Conservation (phyloP, 768 basidiomycete genomes). For the Pleurotus cornucopiae region DNA sequence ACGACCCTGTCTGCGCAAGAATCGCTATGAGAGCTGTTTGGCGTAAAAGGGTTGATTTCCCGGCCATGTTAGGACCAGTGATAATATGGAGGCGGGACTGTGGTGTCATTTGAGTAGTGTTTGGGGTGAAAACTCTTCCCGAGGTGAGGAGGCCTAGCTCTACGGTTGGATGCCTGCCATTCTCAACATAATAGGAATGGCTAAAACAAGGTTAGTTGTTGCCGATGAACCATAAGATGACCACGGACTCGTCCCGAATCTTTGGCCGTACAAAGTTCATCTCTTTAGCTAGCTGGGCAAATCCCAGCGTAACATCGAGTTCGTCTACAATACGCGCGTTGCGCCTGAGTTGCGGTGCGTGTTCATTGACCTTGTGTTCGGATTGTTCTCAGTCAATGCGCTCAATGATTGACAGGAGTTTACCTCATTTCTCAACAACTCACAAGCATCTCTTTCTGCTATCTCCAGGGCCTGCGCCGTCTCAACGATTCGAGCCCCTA, state of each 20-base stretch:
- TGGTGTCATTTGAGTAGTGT: slow-evolving; percentile 63
- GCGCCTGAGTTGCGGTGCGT: slow-evolving; percentile 52
- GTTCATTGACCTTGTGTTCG: slow-evolving; percentile 51
- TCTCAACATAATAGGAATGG: slow-evolving; percentile 57
- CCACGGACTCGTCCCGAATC: slow-evolving; percentile 63
- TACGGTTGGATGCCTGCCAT: slow-evolving; percentile 91
- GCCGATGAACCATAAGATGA: no score
- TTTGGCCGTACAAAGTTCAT: slow-evolving; percentile 71
- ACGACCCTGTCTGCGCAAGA: slow-evolving; percentile 89
- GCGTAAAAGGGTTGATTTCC: slow-evolving; percentile 90
- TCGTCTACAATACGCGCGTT: slow-evolving; percentile 84
- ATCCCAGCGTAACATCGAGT: slow-evolving; percentile 78
- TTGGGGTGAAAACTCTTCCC: slow-evolving; percentile 81
- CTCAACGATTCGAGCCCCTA: slow-evolving; percentile 66
- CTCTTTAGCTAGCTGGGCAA: slow-evolving; percentile 76
- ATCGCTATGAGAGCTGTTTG: slow-evolving; percentile 88
- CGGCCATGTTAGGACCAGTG: slow-evolving; percentile 95
- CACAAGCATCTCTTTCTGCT: slow-evolving; percentile 74
- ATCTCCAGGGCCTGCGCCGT: slow-evolving; percentile 44
- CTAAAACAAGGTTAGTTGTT: slow-evolving; percentile 23
- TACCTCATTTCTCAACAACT: slow-evolving; percentile 64
- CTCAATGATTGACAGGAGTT: neutral
- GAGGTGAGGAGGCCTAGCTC: slow-evolving; percentile 77
- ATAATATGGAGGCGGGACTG: slow-evolving; percentile 71
- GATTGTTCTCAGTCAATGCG: neutral